Evolutionary conservation across 352 stramenopile species (phyloP).

Genomic region (Hyphochytrium catenoides): DNA sequence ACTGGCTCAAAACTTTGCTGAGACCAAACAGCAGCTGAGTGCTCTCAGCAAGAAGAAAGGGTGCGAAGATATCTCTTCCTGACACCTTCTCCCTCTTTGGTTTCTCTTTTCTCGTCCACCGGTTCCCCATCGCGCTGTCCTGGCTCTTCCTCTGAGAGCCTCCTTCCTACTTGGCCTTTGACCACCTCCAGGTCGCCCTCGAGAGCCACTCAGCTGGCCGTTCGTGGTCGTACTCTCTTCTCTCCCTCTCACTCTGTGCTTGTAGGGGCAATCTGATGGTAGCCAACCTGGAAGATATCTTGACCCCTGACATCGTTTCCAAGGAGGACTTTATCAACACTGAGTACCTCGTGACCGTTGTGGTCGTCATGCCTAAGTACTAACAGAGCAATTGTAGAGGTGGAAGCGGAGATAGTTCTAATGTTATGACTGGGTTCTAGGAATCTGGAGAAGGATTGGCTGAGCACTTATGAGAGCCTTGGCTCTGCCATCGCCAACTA

Average conservation of each 20-base stretch:
- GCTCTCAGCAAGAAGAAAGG: constrained; percentile 76
- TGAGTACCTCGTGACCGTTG: constrained; percentile 88
- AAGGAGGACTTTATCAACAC: constrained; percentile 77
- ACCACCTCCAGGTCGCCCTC: too few relatives aligned
- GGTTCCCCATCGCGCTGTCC: neutral
- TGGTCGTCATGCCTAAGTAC: constrained; percentile 78
- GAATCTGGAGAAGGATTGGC: constrained; percentile 63
- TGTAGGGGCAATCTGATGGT: constrained; percentile 72
- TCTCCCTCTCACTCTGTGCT: neutral
- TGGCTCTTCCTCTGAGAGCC: neutral
- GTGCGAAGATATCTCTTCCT: constrained; percentile 13
- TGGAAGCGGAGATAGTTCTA: too few relatives aligned
- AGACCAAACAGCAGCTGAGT: constrained; percentile 74
- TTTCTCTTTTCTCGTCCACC: neutral
- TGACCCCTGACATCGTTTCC: constrained; percentile 69
- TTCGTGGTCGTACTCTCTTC: too few relatives aligned
- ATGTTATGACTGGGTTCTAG: too few relatives aligned
- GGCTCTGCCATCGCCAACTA: constrained; percentile 65
- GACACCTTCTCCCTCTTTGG: neutral
- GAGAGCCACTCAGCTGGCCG: too few relatives aligned
- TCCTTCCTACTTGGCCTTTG: neutral
- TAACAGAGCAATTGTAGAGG: too few relatives aligned
- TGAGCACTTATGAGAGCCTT: constrained; percentile 60
- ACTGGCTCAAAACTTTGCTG: constrained; percentile 66
- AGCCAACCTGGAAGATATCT: constrained; percentile 78